These are phyloP conservation scores for Drechslerella dactyloides DNA, from an alignment of 2,329 filamentous ascomycete genomes.

Conservation along the genomic window DNA sequence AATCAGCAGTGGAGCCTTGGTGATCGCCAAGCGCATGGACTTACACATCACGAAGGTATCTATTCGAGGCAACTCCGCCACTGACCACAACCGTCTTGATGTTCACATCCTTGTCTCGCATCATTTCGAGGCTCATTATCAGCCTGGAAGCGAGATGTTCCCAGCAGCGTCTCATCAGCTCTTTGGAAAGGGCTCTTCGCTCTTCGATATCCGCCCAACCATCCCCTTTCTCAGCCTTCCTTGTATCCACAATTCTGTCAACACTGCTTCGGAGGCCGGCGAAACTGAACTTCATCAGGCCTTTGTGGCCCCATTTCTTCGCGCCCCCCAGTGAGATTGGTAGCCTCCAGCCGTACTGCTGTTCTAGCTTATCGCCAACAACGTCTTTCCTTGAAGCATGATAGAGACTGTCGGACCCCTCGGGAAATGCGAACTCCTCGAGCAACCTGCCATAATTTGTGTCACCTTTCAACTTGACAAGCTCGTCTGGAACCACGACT, in stretches of 20 bases:
- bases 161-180: conserved; percentile 80
- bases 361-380: conserved; percentile 55
- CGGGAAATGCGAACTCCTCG: conserved; percentile 77
- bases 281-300: conserved; percentile 73
- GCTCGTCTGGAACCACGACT: conserved; percentile 69
- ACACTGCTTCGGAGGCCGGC: conserved; percentile 72
- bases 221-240: conserved; percentile 60
- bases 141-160: conserved; percentile 82
- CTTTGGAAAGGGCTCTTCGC: conserved; percentile 71
- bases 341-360: conserved; percentile 71
- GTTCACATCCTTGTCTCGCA: conserved; percentile 45
- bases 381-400: conserved; percentile 24
- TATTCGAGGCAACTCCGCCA: conserved; percentile 88
- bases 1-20: not conserved
- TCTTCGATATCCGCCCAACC: conserved; percentile 60
- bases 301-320: conserved; percentile 59
- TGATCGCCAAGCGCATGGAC: conserved; percentile 34
- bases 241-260: conserved; percentile 63
- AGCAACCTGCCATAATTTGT: conserved; percentile 78
- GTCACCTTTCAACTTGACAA: conserved; percentile 65
- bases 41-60: conserved; percentile 73
- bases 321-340: conserved; percentile 68
- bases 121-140: conserved; percentile 68
- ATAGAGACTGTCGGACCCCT: conserved; percentile 52
- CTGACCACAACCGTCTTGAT: conserved; percentile 76